These are phyloP conservation scores for Phallus indusiatus DNA, from an alignment of 768 basidiomycete genomes.

Conservation along the genomic window DNA sequence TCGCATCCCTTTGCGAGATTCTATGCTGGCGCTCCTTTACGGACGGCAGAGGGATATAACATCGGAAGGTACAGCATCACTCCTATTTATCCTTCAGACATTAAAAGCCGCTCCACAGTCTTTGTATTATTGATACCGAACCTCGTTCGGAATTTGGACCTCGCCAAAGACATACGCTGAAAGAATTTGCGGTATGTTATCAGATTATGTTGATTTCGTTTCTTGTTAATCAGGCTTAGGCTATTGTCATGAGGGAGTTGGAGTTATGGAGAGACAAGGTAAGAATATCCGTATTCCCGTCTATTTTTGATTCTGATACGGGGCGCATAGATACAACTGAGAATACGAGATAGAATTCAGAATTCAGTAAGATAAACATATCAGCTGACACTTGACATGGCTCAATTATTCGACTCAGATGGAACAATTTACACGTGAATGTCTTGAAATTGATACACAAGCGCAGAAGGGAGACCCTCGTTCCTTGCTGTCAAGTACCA, in stretches of 20 bases:
- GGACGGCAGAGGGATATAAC: constrained; percentile 85
- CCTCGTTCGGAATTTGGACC: constrained; percentile 82
- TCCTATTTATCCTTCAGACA: not conserved
- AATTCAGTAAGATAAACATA: constrained; percentile 49
- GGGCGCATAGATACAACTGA: constrained; percentile 62
- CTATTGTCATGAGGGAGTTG: constrained; percentile 90
- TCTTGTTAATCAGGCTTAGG: constrained; percentile 24
- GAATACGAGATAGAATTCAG: constrained; percentile 86
- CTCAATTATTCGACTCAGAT: constrained; percentile 37
- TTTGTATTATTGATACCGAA: constrained; percentile 77
- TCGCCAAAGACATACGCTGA: constrained; percentile 81
- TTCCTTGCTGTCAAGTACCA: constrained; percentile 18
- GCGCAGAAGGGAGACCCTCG: constrained; percentile 29
- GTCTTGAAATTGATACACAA: constrained; percentile 78
- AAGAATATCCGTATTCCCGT: constrained; percentile 5
- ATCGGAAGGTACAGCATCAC: constrained; percentile 58
- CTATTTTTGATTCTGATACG: not conserved
- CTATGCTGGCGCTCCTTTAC: constrained; percentile 84
- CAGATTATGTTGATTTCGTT: constrained; percentile 1
- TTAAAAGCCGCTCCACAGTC: constrained; percentile 26
- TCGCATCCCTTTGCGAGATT: constrained; percentile 68
- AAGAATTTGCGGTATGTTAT: constrained; percentile 70
- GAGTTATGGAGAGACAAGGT: constrained; percentile 94
- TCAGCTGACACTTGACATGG: not conserved
- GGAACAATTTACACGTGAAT: constrained; percentile 94